Evolutionary conservation across 306 rosid species (phyloP), one percentile per base, ranked within the genome.

Genomic region (Medicago ruthenica): DNA sequence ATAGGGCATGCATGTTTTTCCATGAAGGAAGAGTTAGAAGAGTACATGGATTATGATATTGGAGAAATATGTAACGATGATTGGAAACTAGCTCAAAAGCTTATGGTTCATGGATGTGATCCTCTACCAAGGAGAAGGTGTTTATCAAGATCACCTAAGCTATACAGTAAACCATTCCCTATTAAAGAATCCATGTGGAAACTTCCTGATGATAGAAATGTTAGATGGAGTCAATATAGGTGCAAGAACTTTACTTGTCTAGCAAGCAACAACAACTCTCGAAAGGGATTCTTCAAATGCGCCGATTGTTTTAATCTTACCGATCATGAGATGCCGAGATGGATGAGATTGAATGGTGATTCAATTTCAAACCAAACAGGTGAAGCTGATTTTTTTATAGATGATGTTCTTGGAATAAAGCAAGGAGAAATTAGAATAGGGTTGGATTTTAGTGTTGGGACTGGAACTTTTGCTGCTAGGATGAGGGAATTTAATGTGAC

Each of bases 21-120:
- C 15, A 82, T 86, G 87, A 88, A 80, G 84, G 82, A 72, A 62
- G 91, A 88, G 31, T 88, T 92, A 3, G 95, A 92, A 79, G 91
- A 88, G 72, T 89, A 89, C 87, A 89, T 92, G 97, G 79, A 84
- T 53, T 92, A 92, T 57, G 97, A 92, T 67, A 72, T 89, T 27
- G 97, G 90, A 0, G 96, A 92, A 58, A 73, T 92, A 67, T 92
- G 96, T 82, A 88, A 92, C 2, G 96, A 92, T 70, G 97, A 92
- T 68, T 89, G 97, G 96, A 86, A 81, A 63, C 83, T 88, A 47
- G 97, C 90, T 75, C 97, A 92, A 45, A 88, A 71, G 81, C 89
- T 92, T 0, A 91, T 89, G 94, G 88, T 91, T 83, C 97, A 89
- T 61, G 97, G 94, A 11, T 91, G 97, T 4, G 97, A 91, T 76